These are phyloP conservation scores for Nepenthes alata DNA, from an alignment of 179 eudicot species.

Conservation along the genomic window DNA sequence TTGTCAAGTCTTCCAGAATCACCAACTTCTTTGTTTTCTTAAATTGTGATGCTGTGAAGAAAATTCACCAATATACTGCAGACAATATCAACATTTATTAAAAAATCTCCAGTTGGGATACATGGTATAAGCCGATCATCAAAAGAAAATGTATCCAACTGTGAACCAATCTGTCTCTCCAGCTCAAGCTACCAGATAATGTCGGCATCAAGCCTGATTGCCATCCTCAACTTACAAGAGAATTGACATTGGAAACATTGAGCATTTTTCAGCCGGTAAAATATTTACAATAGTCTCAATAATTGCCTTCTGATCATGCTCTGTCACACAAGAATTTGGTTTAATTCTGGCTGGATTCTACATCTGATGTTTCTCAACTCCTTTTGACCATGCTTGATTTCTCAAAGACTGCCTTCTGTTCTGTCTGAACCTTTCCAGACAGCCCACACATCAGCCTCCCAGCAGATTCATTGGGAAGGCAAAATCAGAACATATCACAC, in stretches of 20 bases:
- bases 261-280: slow-evolving; percentile 44
- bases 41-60: slow-evolving; percentile 44
- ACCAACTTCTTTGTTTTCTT: slow-evolving; percentile 42
- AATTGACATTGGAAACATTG: slow-evolving; percentile 39
- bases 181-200: slow-evolving; percentile 44
- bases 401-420: no score
- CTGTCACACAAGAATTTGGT: not conserved
- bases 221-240: slow-evolving; percentile 49
- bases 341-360: slow-evolving; percentile 46
- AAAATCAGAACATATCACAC: no score
- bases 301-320: slow-evolving; percentile 35
- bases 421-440: no score
- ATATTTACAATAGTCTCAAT: slow-evolving; percentile 48
- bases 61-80: slow-evolving; percentile 52
- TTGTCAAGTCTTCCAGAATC: slow-evolving; percentile 40
- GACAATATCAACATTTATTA: slow-evolving; percentile 53
- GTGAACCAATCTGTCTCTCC: slow-evolving; percentile 46
- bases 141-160: slow-evolving; percentile 41
- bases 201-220: slow-evolving; percentile 33
- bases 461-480: no score
- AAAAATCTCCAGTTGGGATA: slow-evolving; percentile 39
- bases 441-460: no score
- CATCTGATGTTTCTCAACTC: slow-evolving; percentile 48
- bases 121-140: slow-evolving; percentile 63
- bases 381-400: slow-evolving; percentile 33